Base-by-base conservation (phyloP, 2,329 filamentous ascomycete species). In the Hypocreales sp. region DNA sequence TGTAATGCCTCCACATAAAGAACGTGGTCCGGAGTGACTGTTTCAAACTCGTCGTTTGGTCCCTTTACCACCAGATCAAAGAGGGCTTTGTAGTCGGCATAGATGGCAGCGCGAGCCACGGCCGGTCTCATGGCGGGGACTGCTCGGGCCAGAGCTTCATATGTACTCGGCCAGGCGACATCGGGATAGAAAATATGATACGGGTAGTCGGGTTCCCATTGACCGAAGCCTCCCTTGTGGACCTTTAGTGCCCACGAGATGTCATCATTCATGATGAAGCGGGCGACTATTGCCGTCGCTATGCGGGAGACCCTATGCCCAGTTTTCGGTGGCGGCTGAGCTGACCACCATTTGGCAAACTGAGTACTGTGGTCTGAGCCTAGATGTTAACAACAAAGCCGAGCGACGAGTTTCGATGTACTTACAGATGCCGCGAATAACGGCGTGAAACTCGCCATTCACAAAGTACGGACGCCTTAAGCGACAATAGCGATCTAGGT, bases 111-210 rank as follows among this genome's bases (percentile, higher is more conserved):
- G 11, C 17, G 15, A 24, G 29, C 9, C 17, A 29, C 24, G 4
- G 25, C 15, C 14, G 24, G 21, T 17, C 29, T 20, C 32, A 34
- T 34, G 5, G n/a, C 17, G 15, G 32, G 32, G 19, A 31, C 11
- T n/a, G 15, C 10, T 10, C 20, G 20, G 7, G 37, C 47, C 19
- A 58, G 34, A 8, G 40, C 31, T 7, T 46, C 40, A 20, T 52
- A 52, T 2, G 48, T 56, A 5, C 42, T 36, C 25, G 53, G 46
- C 1, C 30, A 30, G 7, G 53, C 46, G 5, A 43, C 22, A 2
- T 50, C 43, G 1, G 53, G 53, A 31, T 51, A 37, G 48, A 48
- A 56, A 26, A 57, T 55, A 29, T 51, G 55, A 33, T 56, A 53
- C 5, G 48, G 51, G 5, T 38, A 35, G 20, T 20, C 15, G 9